Percentiles rank a stretch among this genome's conserved stretches.
Conservation (phyloP, 2,329 filamentous ascomycete species). For the Monosporascus sp. region DNA sequence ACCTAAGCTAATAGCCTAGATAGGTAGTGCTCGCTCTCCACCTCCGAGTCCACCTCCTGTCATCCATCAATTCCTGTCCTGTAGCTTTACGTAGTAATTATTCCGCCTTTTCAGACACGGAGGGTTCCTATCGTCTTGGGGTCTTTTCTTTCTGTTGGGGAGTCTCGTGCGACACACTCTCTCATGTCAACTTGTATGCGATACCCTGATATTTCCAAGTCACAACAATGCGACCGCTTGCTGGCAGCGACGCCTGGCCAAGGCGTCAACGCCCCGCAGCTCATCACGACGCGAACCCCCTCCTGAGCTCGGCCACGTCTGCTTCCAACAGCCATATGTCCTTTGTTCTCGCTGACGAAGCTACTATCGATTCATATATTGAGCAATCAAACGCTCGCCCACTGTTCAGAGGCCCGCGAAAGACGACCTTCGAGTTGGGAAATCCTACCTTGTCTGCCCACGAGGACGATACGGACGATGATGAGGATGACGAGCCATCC, state of each 20-base stretch:
- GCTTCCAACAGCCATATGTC: conserved; percentile 42
- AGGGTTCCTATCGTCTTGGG: no score
- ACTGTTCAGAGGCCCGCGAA: conserved; percentile 30
- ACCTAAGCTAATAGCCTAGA: no score
- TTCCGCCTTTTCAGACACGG: no score
- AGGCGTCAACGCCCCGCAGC: conserved; percentile 32
- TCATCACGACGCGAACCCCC: conserved; percentile 31
- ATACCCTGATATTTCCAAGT: neutral
- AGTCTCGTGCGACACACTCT: no score
- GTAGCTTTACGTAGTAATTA: no score
- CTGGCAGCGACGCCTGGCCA: conserved; percentile 37
- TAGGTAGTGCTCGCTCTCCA: no score
- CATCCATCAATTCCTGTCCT: no score
- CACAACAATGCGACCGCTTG: conserved; percentile 39
- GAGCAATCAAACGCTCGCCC: conserved; percentile 24
- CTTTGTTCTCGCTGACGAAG: conserved; percentile 48
- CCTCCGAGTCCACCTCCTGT: no score
- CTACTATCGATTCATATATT: conserved; percentile 38
- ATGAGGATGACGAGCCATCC: conserved; percentile 8
- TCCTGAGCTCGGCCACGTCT: conserved; percentile 26
- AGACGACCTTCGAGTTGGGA: conserved; percentile 9
- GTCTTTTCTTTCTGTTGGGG: no score
- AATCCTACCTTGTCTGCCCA: conserved; percentile 4
- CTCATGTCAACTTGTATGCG: no score
- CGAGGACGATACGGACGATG: conserved; percentile 18